Percentiles rank a stretch among this genome's conserved stretches.
Evolutionary conservation across 2,329 filamentous ascomycete genomes (phyloP).

Genomic region (Aspergillus hiratsukae): DNA sequence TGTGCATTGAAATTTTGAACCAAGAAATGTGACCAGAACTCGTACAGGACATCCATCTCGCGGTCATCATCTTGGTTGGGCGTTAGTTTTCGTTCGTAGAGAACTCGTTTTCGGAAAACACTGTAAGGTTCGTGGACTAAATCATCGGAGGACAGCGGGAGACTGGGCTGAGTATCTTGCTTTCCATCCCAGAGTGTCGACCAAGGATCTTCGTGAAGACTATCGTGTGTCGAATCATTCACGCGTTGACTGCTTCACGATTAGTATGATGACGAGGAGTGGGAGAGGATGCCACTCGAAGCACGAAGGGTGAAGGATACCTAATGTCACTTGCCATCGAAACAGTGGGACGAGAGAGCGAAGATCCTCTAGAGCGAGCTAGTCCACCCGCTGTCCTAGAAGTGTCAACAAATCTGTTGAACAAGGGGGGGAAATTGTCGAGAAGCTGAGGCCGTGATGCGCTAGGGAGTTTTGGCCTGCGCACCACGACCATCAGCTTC

Average conservation of each 20-base stretch:
- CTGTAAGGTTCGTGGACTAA: slow-evolving; percentile 45
- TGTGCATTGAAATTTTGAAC: slow-evolving; percentile 67
- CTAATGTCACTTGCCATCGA: slow-evolving; percentile 19
- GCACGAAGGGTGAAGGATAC: neutral
- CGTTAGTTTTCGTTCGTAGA: slow-evolving; percentile 46
- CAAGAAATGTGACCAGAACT: slow-evolving; percentile 71
- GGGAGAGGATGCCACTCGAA: neutral
- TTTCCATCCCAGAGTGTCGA: slow-evolving; percentile 38
- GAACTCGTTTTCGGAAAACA: slow-evolving; percentile 46
- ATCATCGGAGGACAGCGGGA: neutral
- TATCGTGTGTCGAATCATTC: neutral
- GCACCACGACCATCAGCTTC: slow-evolving; percentile 45
- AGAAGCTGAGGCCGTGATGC: slow-evolving; percentile 34
- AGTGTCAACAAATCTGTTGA: slow-evolving; percentile 54
- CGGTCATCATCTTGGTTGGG: slow-evolving; percentile 30
- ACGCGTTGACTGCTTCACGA: slow-evolving; percentile 1
- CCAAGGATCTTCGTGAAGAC: slow-evolving; percentile 1
- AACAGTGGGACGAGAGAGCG: slow-evolving; percentile 29
- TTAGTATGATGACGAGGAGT: neutral
- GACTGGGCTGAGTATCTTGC: neutral
- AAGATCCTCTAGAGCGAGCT: slow-evolving; percentile 35
- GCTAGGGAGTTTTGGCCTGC: slow-evolving; percentile 35
- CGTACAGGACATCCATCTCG: slow-evolving; percentile 62
- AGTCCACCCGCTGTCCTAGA: slow-evolving; percentile 48
- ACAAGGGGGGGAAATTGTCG: slow-evolving; percentile 45